Conservation (phyloP, 345 rosid species). For the Brassica juncea region DNA sequence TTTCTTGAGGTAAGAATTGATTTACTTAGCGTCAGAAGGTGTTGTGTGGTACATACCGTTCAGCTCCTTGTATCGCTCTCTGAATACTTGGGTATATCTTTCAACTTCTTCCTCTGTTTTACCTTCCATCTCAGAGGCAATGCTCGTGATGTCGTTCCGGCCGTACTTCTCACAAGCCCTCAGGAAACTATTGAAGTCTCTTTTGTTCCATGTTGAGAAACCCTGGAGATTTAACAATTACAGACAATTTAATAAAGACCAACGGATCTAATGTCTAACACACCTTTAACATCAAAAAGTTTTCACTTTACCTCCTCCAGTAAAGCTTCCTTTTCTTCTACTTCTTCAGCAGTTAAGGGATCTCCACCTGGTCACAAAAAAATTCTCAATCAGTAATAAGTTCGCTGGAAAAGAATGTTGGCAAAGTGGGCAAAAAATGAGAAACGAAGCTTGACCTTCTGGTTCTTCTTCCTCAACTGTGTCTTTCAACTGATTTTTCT, state of each 20-base stretch:
- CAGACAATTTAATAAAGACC: slow-evolving; percentile 17
- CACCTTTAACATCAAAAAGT: slow-evolving; percentile 6
- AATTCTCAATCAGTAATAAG: slow-evolving; percentile 34
- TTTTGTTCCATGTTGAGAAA: slow-evolving; percentile 97
- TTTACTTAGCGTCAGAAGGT: not conserved
- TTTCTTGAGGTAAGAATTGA: not conserved
- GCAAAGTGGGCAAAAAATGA: slow-evolving; percentile 2
- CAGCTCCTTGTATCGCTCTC: slow-evolving; percentile 90
- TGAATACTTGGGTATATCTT: slow-evolving; percentile 86
- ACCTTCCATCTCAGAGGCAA: slow-evolving; percentile 96
- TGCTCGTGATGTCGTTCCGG: slow-evolving; percentile 81
- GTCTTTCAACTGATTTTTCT: slow-evolving; percentile 94
- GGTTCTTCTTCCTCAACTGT: slow-evolving; percentile 95
- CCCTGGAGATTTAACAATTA: slow-evolving; percentile 53
- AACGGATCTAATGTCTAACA: slow-evolving; percentile 7
- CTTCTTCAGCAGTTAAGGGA: slow-evolving; percentile 94
- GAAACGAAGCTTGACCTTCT: slow-evolving; percentile 64
- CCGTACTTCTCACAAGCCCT: slow-evolving; percentile 99
- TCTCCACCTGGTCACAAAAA: slow-evolving; percentile 67
- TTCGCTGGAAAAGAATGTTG: not conserved
- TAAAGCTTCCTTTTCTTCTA: slow-evolving; percentile 88
- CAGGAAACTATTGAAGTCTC: slow-evolving; percentile 90
- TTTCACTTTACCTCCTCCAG: slow-evolving; percentile 73
- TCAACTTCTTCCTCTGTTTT: slow-evolving; percentile 94
- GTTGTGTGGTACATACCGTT: slow-evolving; percentile 52